phyloP scores from a whole-genome alignment of 164 flowering plant species.

The Sedum album region DNA sequence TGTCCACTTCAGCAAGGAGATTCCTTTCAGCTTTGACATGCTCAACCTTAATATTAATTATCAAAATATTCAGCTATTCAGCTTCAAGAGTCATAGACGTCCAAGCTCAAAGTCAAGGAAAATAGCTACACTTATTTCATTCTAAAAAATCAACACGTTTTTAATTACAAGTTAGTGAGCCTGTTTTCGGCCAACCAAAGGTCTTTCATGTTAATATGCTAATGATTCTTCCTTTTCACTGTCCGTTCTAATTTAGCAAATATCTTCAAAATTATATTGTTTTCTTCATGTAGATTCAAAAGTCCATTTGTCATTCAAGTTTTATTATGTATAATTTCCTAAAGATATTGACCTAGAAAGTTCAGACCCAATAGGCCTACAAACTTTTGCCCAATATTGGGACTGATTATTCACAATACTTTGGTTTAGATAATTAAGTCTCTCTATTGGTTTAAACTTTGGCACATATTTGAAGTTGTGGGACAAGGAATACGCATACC shows the following conservation, averaged over 20 bases:
- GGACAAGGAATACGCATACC: constrained; percentile 20
- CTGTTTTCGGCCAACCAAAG: no score
- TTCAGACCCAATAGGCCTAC: neutral
- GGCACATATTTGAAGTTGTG: neutral
- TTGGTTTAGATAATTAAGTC: neutral
- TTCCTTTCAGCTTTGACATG: constrained; percentile 80
- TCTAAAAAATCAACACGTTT: neutral
- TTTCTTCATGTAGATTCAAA: neutral
- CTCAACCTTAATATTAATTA: constrained; percentile 37
- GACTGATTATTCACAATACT: neutral
- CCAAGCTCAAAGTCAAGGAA: neutral
- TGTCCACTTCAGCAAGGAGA: constrained; percentile 76
- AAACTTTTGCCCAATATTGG: no score
- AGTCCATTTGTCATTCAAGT: neutral
- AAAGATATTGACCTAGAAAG: neutral
- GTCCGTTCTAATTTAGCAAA: neutral
- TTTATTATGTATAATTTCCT: neutral
- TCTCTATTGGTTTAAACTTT: neutral
- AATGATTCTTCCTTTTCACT: neutral
- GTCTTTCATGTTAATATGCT: neutral
- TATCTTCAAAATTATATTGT: neutral
- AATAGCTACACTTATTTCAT: neutral
- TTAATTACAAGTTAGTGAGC: no score
- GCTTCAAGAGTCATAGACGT: neutral
- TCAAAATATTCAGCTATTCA: constrained; percentile 2